Conservation (phyloP, 2,329 filamentous ascomycete species). For the Xylariaceae sp. region DNA sequence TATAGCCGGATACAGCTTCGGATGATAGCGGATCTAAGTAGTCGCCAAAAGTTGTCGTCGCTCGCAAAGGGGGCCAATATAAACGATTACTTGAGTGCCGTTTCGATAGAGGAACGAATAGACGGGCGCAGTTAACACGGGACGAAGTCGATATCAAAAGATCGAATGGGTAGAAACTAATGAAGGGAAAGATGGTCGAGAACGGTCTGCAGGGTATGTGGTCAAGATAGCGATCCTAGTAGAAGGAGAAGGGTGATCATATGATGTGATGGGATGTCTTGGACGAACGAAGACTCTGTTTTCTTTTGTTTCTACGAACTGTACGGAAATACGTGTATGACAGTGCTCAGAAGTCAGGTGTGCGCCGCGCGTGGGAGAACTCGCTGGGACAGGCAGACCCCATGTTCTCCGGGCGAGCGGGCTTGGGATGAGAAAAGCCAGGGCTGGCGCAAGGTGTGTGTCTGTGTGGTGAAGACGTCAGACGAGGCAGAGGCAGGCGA, state of each 20-base stretch:
- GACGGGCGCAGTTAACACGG: background rate
- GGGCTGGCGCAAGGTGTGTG: no score
- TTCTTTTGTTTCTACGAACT: slow-evolving; percentile 6
- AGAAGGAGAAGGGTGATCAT: background rate
- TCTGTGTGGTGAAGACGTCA: no score
- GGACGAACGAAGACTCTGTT: background rate
- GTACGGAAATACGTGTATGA: slow-evolving; percentile 11
- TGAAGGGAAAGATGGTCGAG: slow-evolving; percentile 3
- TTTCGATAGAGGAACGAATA: no score
- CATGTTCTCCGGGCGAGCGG: slow-evolving; percentile 6
- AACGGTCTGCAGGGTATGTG: slow-evolving; percentile 5
- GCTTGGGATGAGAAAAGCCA: no score
- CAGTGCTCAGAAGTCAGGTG: background rate
- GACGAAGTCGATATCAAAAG: slow-evolving; percentile 1
- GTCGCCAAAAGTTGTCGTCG: no score
- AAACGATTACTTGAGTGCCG: no score
- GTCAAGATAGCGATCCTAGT: background rate
- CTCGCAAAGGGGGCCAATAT: no score
- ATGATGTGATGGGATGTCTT: slow-evolving; percentile 6
- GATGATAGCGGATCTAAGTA: no score
- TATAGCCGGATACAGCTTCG: background rate
- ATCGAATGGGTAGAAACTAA: background rate
- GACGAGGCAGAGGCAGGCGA: no score
- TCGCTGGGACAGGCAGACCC: slow-evolving; percentile 5
- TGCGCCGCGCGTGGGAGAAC: slow-evolving; percentile 6